phyloP scores from a whole-genome alignment of 2,329 filamentous ascomycete species.

The Arthrobotrys musiformis region DNA sequence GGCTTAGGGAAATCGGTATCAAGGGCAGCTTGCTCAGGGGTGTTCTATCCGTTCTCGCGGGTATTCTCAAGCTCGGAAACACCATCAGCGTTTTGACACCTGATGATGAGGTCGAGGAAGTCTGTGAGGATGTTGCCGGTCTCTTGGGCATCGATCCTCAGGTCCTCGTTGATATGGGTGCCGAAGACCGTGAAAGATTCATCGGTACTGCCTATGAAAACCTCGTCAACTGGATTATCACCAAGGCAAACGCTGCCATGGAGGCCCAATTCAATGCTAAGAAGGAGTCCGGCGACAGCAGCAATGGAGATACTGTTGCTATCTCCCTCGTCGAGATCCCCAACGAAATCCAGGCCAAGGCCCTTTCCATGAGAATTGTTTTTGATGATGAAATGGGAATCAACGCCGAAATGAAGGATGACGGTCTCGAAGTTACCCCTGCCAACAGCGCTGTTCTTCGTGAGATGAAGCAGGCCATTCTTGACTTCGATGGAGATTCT shows the following conservation, averaged over 20 bases:
- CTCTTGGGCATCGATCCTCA: slow-evolving; percentile 89
- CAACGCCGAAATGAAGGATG: slow-evolving; percentile 96
- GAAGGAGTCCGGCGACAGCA: slow-evolving; percentile 73
- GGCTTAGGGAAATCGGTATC: slow-evolving; percentile 91
- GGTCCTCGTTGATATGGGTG: slow-evolving; percentile 79
- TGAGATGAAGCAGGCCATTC: slow-evolving; percentile 85
- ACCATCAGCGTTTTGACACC: slow-evolving; percentile 86
- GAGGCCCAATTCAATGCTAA: slow-evolving; percentile 76
- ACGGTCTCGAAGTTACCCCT: slow-evolving; percentile 80
- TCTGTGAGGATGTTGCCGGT: slow-evolving; percentile 89
- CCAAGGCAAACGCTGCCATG: slow-evolving; percentile 87
- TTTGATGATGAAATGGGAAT: slow-evolving; percentile 95
- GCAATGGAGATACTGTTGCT: slow-evolving; percentile 84
- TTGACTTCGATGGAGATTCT: slow-evolving; percentile 79
- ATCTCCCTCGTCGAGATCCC: slow-evolving; percentile 90
- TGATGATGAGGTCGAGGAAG: slow-evolving; percentile 81
- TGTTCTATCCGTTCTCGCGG: slow-evolving; percentile 85
- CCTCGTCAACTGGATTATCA: slow-evolving; percentile 92
- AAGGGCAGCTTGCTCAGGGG: slow-evolving; percentile 84
- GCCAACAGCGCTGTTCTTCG: slow-evolving; percentile 83
- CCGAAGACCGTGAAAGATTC: slow-evolving; percentile 82
- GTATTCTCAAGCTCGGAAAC: slow-evolving; percentile 89
- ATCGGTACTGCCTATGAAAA: slow-evolving; percentile 92
- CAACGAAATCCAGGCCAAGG: slow-evolving; percentile 81
- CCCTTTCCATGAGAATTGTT: slow-evolving; percentile 85